A percentile compares a stretch with the other conserved stretches of the same genome.
phyloP scores from a whole-genome alignment of 1,284 basidiomycete species.

The Rhodotorula sp. region DNA sequence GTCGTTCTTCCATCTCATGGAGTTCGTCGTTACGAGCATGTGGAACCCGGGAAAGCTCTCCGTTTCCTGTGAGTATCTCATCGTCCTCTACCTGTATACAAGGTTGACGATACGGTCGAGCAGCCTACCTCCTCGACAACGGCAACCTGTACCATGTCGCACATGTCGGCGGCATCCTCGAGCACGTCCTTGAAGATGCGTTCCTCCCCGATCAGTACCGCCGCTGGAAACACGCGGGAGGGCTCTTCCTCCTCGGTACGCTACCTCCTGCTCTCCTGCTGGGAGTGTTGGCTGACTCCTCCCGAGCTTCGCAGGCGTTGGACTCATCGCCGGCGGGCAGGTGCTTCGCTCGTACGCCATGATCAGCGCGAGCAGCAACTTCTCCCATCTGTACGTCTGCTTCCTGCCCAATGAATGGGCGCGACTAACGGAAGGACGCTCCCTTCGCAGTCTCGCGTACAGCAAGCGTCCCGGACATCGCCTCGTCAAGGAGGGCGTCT shows the following conservation, averaged over 20 bases:
- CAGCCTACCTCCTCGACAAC: slow-evolving; percentile 90
- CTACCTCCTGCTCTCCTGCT: accelerated
- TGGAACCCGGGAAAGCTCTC: slow-evolving; percentile 93
- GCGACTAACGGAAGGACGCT: not conserved
- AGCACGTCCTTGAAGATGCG: slow-evolving; percentile 67
- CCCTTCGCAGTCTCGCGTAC: slow-evolving; percentile 61
- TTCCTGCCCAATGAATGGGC: accelerated
- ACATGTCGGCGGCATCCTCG: slow-evolving; percentile 72
- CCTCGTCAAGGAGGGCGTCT: slow-evolving; percentile 78
- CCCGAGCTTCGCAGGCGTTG: slow-evolving; percentile 58
- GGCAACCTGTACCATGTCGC: slow-evolving; percentile 82
- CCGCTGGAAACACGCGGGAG: slow-evolving; percentile 39
- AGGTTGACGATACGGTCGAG: not conserved
- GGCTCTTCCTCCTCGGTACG: slow-evolving; percentile 40
- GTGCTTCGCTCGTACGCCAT: slow-evolving; percentile 81
- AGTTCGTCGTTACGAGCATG: slow-evolving; percentile 92
- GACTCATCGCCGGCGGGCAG: slow-evolving; percentile 71
- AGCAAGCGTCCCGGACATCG: slow-evolving; percentile 70
- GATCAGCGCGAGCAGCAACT: slow-evolving; percentile 91
- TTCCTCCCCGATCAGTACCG: slow-evolving; percentile 36
- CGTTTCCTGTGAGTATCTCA: slow-evolving; percentile 75
- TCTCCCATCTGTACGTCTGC: slow-evolving; percentile 68
- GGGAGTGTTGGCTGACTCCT: not conserved
- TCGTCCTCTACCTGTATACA: not conserved
- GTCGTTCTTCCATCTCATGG: slow-evolving; percentile 87